Percentiles rank a stretch among this genome's conserved stretches.
Conservation (phyloP, 169 alveolate genomes). For the Plasmodium gallinaceum region DNA sequence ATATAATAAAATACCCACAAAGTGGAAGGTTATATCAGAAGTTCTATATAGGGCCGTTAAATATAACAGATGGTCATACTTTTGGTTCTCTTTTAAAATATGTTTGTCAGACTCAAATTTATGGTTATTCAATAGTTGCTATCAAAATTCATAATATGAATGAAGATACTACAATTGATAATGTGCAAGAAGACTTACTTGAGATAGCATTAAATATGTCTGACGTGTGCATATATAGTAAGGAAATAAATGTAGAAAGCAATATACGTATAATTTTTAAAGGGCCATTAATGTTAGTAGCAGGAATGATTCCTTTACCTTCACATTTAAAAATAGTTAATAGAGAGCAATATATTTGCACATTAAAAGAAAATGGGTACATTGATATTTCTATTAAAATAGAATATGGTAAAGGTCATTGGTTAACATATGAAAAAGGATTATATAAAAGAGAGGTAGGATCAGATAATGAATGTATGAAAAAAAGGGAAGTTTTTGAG, state of each 20-base stretch:
- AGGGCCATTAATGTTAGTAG: constrained; percentile 87
- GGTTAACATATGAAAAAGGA: constrained; percentile 79
- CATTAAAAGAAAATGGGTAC: constrained; percentile 83
- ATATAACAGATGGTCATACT: constrained; percentile 89
- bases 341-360: constrained; percentile 85
- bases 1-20: constrained; percentile 52
- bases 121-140: constrained; percentile 89
- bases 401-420: constrained; percentile 89
- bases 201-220: constrained; percentile 87
- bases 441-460: constrained; percentile 87
- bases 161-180: constrained; percentile 79
- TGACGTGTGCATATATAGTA: constrained; percentile 77
- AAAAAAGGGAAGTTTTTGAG: constrained; percentile 83
- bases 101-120: constrained; percentile 84
- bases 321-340: constrained; percentile 81
- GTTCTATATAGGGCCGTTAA: constrained; percentile 88
- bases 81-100: constrained; percentile 87
- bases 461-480: constrained; percentile 84
- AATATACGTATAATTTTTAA: constrained; percentile 81
- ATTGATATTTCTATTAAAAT: constrained; percentile 86
- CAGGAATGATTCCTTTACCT: constrained; percentile 88
- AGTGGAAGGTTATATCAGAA: constrained; percentile 87
- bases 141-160: constrained; percentile 85
- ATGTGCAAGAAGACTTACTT: constrained; percentile 86
- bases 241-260: constrained; percentile 64